phyloP scores from a whole-genome alignment of 257 asterid genomes.

The Eucommia ulmoides region DNA sequence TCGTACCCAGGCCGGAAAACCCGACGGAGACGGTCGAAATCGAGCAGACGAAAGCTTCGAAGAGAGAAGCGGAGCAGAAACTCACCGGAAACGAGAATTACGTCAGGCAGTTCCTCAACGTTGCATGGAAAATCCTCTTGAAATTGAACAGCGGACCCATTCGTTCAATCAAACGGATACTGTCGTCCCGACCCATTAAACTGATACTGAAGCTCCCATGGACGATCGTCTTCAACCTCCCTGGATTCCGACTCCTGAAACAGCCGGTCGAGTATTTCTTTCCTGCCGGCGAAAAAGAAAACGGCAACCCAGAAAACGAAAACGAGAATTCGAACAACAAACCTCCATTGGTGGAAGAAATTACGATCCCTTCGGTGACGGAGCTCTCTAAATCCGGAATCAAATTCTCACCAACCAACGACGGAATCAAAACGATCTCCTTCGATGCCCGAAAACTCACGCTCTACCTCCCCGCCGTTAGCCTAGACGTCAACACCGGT shows the following conservation, averaged over 20 bases:
- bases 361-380: background rate
- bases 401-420: background rate
- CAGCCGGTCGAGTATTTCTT: too few species aligned
- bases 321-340: too few species aligned
- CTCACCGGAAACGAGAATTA: too few species aligned
- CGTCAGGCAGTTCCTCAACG: background rate
- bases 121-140: slow-evolving; percentile 17
- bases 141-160: slow-evolving; percentile 15
- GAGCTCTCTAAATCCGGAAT: background rate
- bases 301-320: too few species aligned
- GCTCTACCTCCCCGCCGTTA: background rate
- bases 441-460: background rate
- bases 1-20: slow-evolving; percentile 19
- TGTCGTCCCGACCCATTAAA: slow-evolving; percentile 26
- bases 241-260: too few species aligned
- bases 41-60: slow-evolving; percentile 2
- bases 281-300: too few species aligned
- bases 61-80: too few species aligned
- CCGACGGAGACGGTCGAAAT: background rate
- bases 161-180: slow-evolving; percentile 11
- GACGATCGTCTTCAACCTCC: slow-evolving; percentile 25
- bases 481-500: background rate
- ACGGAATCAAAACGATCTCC: background rate
- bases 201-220: slow-evolving; percentile 27
- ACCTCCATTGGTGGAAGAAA: background rate